These are phyloP conservation scores for Actinidia arguta DNA, from an alignment of 179 eudicot species.

Conservation along the genomic window DNA sequence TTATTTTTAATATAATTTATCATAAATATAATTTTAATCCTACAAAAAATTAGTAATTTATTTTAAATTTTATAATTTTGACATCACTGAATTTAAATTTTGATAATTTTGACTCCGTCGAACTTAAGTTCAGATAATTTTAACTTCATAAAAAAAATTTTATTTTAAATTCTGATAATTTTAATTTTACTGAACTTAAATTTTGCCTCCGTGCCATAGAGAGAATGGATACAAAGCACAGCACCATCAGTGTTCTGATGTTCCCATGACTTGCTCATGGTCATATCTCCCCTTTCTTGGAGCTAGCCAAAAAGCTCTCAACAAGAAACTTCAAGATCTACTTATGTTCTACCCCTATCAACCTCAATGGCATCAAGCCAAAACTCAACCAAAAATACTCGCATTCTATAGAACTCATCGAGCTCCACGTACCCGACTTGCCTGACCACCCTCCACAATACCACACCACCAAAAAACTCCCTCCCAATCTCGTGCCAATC, in stretches of 20 bases:
- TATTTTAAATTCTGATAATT: too few species aligned
- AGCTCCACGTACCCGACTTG: neutral
- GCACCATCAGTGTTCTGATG: constrained; percentile 10
- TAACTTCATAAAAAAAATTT: too few species aligned
- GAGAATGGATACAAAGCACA: constrained; percentile 16
- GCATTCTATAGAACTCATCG: neutral
- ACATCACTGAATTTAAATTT: too few species aligned
- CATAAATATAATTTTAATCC: too few species aligned
- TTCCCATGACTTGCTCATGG: constrained; percentile 14
- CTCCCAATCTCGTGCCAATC: neutral
- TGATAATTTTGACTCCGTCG: too few species aligned
- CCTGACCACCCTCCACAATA: neutral
- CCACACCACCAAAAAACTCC: constrained; percentile 19
- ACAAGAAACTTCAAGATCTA: neutral
- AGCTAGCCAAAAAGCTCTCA: constrained; percentile 14
- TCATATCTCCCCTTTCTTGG: constrained; percentile 11
- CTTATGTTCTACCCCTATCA: constrained; percentile 11
- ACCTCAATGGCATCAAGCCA: neutral
- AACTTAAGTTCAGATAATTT: too few species aligned
- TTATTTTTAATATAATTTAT: too few species aligned
- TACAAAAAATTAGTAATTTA: too few species aligned
- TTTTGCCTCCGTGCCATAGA: too few species aligned
- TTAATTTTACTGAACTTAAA: too few species aligned
- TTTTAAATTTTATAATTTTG: too few species aligned
- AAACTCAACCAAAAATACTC: neutral